Conservation (phyloP, 2,329 filamentous ascomycete genomes). For the Knufia petricola region DNA sequence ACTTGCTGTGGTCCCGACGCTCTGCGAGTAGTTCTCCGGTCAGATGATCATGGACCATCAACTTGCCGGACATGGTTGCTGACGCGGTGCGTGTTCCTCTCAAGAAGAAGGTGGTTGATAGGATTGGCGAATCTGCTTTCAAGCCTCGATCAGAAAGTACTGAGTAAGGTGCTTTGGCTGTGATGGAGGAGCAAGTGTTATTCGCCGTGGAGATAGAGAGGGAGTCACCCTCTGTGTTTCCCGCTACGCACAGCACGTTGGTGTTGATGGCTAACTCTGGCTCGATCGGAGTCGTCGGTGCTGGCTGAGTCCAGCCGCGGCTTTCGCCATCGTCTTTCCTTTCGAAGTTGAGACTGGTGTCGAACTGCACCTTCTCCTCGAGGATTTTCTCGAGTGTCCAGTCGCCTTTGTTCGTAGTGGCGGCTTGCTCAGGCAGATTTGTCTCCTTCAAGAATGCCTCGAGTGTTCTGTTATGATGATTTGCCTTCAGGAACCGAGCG, state of each 20-base stretch:
- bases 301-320: constrained; percentile 39
- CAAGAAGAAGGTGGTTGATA: constrained; percentile 40
- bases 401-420: constrained; percentile 29
- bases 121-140: constrained; percentile 34
- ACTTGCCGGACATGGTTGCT: constrained; percentile 50
- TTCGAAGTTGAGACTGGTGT: constrained; percentile 47
- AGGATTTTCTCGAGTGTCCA: constrained; percentile 52
- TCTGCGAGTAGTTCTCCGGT: constrained; percentile 32
- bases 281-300: constrained; percentile 16
- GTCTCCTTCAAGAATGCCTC: constrained; percentile 50
- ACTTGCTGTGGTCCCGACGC: constrained; percentile 50
- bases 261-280: constrained; percentile 15
- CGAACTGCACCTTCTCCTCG: constrained; percentile 51
- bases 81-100: constrained; percentile 40
- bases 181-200: constrained; percentile 4
- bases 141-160: constrained; percentile 14
- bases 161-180: neutral
- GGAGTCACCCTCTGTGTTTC: constrained; percentile 2
- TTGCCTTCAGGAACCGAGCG: constrained; percentile 35
- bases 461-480: constrained; percentile 41
- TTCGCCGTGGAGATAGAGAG: constrained; percentile 17
- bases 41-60: constrained; percentile 40
- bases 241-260: constrained; percentile 23
- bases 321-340: constrained; percentile 39
- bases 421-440: constrained; percentile 43